These are phyloP conservation scores for Arthrinium puccinioides DNA, from an alignment of 2,329 filamentous ascomycete genomes.

Conservation along the genomic window DNA sequence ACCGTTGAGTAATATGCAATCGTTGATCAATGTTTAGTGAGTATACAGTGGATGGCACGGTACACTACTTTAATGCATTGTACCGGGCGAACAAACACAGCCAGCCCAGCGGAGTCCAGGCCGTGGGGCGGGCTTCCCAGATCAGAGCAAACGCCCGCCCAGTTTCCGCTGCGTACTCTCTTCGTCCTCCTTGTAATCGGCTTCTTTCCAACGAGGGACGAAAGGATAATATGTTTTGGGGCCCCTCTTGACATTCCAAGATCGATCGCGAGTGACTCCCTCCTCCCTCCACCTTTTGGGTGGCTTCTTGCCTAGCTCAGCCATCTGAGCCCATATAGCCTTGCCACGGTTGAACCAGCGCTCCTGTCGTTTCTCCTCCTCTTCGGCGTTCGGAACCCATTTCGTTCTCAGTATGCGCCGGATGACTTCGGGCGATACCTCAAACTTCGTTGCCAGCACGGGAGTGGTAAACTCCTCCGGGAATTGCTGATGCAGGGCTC, in stretches of 20 bases:
- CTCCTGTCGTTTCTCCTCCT: constrained; percentile 49
- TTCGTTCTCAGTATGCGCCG: constrained; percentile 78
- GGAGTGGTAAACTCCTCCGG: constrained; percentile 70
- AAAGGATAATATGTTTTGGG: constrained; percentile 20
- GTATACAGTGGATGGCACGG: too few relatives aligned
- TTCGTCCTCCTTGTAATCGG: constrained; percentile 17
- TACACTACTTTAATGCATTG: too few relatives aligned
- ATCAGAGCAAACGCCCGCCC: constrained; percentile 17
- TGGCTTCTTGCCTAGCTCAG: constrained; percentile 54
- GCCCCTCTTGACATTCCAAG: constrained; percentile 28
- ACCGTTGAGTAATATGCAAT: too few relatives aligned
- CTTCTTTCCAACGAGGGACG: constrained; percentile 18
- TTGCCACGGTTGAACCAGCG: constrained; percentile 57
- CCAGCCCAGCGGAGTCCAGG: too few relatives aligned
- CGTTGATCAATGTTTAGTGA: too few relatives aligned
- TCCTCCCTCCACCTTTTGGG: constrained; percentile 52
- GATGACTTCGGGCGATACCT: constrained; percentile 81
- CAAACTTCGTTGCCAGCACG: constrained; percentile 69
- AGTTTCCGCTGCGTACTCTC: constrained; percentile 19
- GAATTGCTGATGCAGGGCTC: constrained; percentile 70
- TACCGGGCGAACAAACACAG: too few relatives aligned
- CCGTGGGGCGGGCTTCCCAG: too few relatives aligned
- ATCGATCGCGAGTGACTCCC: constrained; percentile 39
- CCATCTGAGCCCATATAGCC: constrained; percentile 51
- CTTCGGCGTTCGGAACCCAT: constrained; percentile 55